Percentiles rank a stretch among this genome's conserved stretches.
Evolutionary conservation across 169 alveolate genomes (phyloP).

Genomic region (Plasmodium fragile): DNA sequence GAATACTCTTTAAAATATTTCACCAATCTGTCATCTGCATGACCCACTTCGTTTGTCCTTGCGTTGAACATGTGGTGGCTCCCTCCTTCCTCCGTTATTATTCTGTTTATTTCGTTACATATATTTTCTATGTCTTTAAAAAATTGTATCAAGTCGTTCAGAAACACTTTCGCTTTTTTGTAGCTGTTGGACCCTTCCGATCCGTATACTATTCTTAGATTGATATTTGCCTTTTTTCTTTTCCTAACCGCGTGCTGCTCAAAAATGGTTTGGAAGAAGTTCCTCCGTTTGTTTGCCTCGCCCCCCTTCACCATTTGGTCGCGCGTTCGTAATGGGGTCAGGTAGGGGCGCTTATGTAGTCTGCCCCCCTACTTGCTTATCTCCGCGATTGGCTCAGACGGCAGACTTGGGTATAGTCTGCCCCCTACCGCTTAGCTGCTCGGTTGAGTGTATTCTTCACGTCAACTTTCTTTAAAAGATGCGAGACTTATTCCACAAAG

Average conservation of each 20-base stretch:
- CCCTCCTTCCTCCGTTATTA: neutral
- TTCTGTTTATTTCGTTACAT: slow-evolving; percentile 20
- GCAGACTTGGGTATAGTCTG: neutral
- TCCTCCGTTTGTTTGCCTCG: neutral
- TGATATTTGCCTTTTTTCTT: slow-evolving; percentile 30
- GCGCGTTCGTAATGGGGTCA: neutral
- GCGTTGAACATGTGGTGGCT: neutral
- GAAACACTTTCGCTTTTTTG: slow-evolving; percentile 18
- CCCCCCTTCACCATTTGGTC: neutral
- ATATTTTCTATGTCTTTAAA: slow-evolving; percentile 14
- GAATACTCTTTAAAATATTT: neutral
- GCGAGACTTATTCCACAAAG: neutral
- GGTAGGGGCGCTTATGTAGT: neutral
- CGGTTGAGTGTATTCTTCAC: neutral
- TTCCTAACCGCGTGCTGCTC: neutral
- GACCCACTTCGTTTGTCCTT: neutral
- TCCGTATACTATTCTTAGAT: slow-evolving; percentile 30
- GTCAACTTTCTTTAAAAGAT: neutral
- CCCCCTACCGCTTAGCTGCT: neutral
- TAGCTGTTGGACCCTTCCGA: slow-evolving; percentile 35
- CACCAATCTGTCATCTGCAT: neutral
- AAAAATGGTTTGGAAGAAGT: neutral
- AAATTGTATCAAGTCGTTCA: slow-evolving; percentile 53
- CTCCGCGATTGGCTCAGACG: neutral
- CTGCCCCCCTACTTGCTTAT: neutral